Conservation (phyloP, 345 rosid species). For the Populus ilicifolia region DNA sequence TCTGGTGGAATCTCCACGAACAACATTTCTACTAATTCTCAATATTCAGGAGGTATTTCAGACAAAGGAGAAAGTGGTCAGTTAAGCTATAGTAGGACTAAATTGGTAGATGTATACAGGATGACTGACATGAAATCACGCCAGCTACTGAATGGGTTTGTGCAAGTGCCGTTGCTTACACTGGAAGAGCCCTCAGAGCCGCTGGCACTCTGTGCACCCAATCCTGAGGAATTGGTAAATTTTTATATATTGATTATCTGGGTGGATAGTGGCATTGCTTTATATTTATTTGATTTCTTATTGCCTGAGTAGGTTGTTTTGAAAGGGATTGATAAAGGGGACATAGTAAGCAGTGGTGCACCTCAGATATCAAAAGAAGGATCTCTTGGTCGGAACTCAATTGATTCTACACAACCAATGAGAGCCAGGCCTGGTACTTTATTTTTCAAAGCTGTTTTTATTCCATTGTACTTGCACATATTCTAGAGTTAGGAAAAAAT, state of each 20-base stretch:
- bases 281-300: slow-evolving; percentile 16
- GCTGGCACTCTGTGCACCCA: slow-evolving; percentile 67
- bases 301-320: slow-evolving; percentile 50
- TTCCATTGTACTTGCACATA: slow-evolving; percentile 6
- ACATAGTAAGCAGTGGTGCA: slow-evolving; percentile 73
- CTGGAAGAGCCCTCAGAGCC: slow-evolving; percentile 71
- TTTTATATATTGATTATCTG: neutral
- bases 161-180: slow-evolving; percentile 67
- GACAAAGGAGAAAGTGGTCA: slow-evolving; percentile 60
- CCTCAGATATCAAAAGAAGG: slow-evolving; percentile 74
- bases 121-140: slow-evolving; percentile 46
- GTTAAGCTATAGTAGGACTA: slow-evolving; percentile 70
- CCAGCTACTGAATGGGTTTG: slow-evolving; percentile 50
- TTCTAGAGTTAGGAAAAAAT: slow-evolving; percentile 6
- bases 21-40: slow-evolving; percentile 37
- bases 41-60: slow-evolving; percentile 35
- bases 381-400: slow-evolving; percentile 41
- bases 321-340: slow-evolving; percentile 82
- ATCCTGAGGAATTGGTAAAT: slow-evolving; percentile 74
- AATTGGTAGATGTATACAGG: slow-evolving; percentile 71
- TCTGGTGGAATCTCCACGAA: slow-evolving; percentile 49
- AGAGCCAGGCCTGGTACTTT: slow-evolving; percentile 58
- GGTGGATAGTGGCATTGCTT: slow-evolving; percentile 13
- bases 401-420: slow-evolving; percentile 52
- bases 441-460: slow-evolving; percentile 9